phyloP scores from a whole-genome alignment of 495 filamentous ascomycete genomes.

The Podospora comata region DNA sequence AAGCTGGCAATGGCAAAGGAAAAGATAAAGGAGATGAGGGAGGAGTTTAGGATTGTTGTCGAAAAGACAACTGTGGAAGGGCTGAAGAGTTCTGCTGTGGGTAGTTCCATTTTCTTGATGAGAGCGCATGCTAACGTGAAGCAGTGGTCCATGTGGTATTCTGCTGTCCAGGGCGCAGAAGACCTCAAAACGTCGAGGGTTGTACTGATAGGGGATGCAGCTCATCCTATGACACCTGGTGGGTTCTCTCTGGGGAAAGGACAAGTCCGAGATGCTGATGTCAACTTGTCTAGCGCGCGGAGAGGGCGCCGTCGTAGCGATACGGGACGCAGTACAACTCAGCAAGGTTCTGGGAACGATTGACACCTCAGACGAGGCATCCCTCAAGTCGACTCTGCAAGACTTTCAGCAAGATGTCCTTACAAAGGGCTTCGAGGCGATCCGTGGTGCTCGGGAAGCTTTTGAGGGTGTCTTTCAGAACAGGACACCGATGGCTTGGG shows the following conservation, averaged over 20 bases:
- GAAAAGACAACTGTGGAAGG: conserved; percentile 19
- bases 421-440: conserved; percentile 19
- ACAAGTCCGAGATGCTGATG: not conserved
- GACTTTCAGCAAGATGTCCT: conserved; percentile 23
- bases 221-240: conserved; percentile 59
- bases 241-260: conserved; percentile 27
- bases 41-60: conserved; percentile 25
- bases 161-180: conserved; percentile 19
- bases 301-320: conserved; percentile 35
- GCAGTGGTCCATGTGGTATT: conserved; percentile 13
- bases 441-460: conserved; percentile 1
- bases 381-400: conserved; percentile 16
- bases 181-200: conserved; percentile 37
- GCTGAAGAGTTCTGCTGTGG: conserved; percentile 16
- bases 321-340: conserved; percentile 30
- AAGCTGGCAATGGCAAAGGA: conserved; percentile 22
- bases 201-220: conserved; percentile 55
- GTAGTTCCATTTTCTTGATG: not conserved
- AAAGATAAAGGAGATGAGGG: conserved; percentile 17
- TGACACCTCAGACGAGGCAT: conserved; percentile 13
- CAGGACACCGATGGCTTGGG: conserved; percentile 17
- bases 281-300: conserved; percentile 27
- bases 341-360: conserved; percentile 20
- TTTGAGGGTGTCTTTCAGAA: not conserved
- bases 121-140: not conserved